Percentiles rank a stretch among this genome's conserved stretches.
phyloP scores from a whole-genome alignment of 192 early-diverging fungal species.

The Podila verticillata region DNA sequence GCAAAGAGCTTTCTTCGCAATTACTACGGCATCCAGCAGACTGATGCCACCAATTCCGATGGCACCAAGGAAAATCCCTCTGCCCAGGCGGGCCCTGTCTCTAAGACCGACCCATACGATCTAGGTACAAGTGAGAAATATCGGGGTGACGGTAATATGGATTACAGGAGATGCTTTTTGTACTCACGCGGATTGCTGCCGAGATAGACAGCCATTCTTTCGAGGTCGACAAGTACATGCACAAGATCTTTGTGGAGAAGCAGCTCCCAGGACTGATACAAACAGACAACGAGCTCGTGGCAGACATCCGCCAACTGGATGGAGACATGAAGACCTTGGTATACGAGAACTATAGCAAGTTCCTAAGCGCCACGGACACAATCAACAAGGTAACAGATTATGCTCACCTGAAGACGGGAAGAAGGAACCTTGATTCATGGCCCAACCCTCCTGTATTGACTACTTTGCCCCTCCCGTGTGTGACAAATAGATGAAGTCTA shows the following conservation, averaged over 20 bases:
- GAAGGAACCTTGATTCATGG: neutral
- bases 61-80: slow-evolving; percentile 23
- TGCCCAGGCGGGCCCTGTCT: slow-evolving; percentile 42
- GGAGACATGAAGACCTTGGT: slow-evolving; percentile 97
- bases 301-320: slow-evolving; percentile 89
- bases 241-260: slow-evolving; percentile 75
- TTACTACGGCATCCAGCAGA: slow-evolving; percentile 55
- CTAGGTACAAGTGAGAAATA: slow-evolving; percentile 59
- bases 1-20: slow-evolving; percentile 66
- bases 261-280: slow-evolving; percentile 74
- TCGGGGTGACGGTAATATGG: too few species aligned
- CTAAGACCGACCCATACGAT: slow-evolving; percentile 71
- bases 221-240: slow-evolving; percentile 82
- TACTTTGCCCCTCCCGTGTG: neutral
- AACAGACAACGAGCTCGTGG: slow-evolving; percentile 79
- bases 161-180: too few species aligned
- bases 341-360: slow-evolving; percentile 98
- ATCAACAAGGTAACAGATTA: slow-evolving; percentile 67
- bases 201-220: slow-evolving; percentile 70
- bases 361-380: slow-evolving; percentile 94
- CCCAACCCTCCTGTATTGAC: neutral
- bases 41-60: slow-evolving; percentile 22
- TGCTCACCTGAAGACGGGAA: neutral
- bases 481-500: slow-evolving; percentile 76
- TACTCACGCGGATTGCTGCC: neutral